Evolutionary conservation across 371 early-diverging fungal species (phyloP).

Genomic region (Mortierella sp.): DNA sequence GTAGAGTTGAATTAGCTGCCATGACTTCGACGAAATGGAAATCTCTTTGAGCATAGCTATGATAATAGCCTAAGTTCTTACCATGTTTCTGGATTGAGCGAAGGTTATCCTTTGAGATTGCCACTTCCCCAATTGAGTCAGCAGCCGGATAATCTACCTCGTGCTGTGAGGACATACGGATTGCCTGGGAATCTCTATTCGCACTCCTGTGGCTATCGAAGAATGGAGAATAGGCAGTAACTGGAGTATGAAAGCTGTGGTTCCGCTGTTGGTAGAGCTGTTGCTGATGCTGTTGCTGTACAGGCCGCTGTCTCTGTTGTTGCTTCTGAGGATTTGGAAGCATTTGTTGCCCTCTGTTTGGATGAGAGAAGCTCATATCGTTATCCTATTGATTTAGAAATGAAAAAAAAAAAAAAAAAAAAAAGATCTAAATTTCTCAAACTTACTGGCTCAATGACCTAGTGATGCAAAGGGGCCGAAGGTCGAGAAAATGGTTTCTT

Average conservation of each 20-base stretch:
- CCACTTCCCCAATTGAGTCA: background rate
- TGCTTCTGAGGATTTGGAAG: slow-evolving; percentile 40
- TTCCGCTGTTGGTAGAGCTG: slow-evolving; percentile 8
- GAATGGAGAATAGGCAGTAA: background rate
- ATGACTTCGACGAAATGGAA: no score
- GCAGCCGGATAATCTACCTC: background rate
- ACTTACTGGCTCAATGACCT: no score
- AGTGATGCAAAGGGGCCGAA: no score
- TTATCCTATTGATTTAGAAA: slow-evolving; percentile 9
- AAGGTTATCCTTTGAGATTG: background rate
- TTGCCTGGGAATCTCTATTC: background rate
- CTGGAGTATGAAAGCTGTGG: slow-evolving; percentile 12
- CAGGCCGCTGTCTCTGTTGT: slow-evolving; percentile 25
- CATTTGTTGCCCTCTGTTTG: slow-evolving; percentile 8
- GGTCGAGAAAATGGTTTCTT: no score
- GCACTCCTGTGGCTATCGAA: background rate
- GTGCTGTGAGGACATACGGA: background rate
- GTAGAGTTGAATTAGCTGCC: no score
- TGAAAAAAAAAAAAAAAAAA: background rate
- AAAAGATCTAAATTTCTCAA: background rate
- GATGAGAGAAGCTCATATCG: slow-evolving; percentile 9
- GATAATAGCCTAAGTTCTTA: no score
- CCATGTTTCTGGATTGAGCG: background rate
- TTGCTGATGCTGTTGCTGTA: slow-evolving; percentile 25
- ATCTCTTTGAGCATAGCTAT: no score